Conservation (phyloP, 129 eudicot species). For the Helichrysum umbraculigerum region DNA sequence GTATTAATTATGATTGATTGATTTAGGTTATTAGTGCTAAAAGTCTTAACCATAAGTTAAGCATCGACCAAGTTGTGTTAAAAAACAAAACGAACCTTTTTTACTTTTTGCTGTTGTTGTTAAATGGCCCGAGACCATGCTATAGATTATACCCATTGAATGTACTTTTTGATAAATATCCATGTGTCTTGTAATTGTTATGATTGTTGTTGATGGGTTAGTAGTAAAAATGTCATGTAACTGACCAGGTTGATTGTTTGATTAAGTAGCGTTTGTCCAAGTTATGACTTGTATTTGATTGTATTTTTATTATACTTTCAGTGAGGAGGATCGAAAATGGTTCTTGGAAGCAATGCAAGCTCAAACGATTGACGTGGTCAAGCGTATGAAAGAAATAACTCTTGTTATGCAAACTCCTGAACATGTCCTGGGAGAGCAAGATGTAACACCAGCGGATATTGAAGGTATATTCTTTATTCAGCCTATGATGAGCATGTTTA, state of each 20-base stretch:
- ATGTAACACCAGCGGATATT: conserved; percentile 78
- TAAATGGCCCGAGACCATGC: neutral
- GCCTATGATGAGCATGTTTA: neutral
- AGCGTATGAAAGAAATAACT: conserved; percentile 94
- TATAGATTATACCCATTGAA: neutral
- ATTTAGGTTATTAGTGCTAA: neutral
- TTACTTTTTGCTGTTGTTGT: too few relatives aligned
- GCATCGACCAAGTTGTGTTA: neutral
- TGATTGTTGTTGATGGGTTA: neutral
- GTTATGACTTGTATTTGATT: neutral
- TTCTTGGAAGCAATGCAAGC: conserved; percentile 99
- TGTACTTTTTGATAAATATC: neutral
- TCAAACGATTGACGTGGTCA: conserved; percentile 76
- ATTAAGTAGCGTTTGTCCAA: neutral
- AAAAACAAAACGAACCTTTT: too few relatives aligned
- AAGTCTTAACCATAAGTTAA: neutral
- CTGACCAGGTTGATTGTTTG: neutral
- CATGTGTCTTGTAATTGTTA: too few relatives aligned
- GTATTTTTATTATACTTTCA: conserved; percentile 14
- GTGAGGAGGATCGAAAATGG: conserved; percentile 97
- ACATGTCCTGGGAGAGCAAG: conserved; percentile 72
- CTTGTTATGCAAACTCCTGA: conserved; percentile 94
- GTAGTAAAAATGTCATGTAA: too few relatives aligned
- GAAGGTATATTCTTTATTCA: conserved; percentile 49
- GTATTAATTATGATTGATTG: neutral